phyloP scores from a whole-genome alignment of 164 flowering plant species.

The Akebia trifoliata region DNA sequence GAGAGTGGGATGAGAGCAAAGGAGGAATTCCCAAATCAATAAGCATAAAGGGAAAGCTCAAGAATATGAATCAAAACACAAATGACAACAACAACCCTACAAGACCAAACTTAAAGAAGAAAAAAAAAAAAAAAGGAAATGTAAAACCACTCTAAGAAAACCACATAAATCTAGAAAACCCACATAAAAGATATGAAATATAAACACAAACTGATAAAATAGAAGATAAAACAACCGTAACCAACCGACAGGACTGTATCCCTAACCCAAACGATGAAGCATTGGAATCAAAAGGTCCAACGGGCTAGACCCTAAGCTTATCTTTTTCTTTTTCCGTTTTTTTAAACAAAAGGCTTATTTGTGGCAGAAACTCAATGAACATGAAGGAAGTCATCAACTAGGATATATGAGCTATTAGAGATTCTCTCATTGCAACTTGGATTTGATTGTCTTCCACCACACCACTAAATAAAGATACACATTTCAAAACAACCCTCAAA shows the following conservation, averaged over 20 bases:
- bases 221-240: background rate
- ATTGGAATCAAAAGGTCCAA: constrained; percentile 1
- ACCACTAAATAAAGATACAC: too few relatives aligned
- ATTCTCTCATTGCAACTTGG: too few relatives aligned
- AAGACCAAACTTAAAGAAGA: background rate
- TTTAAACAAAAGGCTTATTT: background rate
- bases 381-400: too few relatives aligned
- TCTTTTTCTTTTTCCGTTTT: too few relatives aligned
- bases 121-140: background rate
- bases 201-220: background rate
- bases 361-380: background rate
- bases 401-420: too few relatives aligned
- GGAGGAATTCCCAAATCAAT: constrained; percentile 3
- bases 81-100: background rate
- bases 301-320: background rate
- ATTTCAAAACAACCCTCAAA: too few relatives aligned
- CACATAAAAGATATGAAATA: background rate
- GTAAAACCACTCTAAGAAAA: background rate
- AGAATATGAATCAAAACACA: background rate
- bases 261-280: background rate
- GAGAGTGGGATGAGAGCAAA: constrained; percentile 6
- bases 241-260: background rate
- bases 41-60: background rate
- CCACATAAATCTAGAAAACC: background rate
- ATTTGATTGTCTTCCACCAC: too few relatives aligned